Conservation (phyloP, 2,329 filamentous ascomycete genomes). For the Exutisphaerella laricina region DNA sequence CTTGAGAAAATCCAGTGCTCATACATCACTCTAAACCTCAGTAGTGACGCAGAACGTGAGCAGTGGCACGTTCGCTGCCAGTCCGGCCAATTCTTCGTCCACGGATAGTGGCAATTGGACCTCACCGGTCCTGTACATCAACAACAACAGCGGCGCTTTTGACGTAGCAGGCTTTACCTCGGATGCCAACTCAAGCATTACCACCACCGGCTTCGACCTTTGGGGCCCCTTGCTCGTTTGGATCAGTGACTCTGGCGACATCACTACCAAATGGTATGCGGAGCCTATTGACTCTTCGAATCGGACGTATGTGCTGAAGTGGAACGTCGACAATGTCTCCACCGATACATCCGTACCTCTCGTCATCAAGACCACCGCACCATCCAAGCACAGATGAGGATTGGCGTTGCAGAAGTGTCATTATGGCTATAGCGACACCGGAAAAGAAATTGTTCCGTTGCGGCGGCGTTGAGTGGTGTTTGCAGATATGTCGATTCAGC, state of each 20-base stretch:
- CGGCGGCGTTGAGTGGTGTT: too few relatives aligned
- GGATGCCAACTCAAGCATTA: slow-evolving; percentile 12
- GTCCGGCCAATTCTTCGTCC: slow-evolving; percentile 10
- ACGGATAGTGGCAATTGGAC: slow-evolving; percentile 15
- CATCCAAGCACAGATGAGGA: too few relatives aligned
- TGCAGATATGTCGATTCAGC: not conserved
- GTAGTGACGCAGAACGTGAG: slow-evolving; percentile 10
- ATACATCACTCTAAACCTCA: slow-evolving; percentile 15
- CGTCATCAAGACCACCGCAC: slow-evolving; percentile 14
- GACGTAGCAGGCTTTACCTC: slow-evolving; percentile 13
- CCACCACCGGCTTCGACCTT: slow-evolving; percentile 17
- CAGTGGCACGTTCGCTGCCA: slow-evolving; percentile 10
- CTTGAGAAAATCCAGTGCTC: slow-evolving; percentile 6
- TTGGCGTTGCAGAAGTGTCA: too few relatives aligned
- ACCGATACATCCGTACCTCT: slow-evolving; percentile 14
- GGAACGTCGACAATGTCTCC: slow-evolving; percentile 18
- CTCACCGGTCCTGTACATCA: slow-evolving; percentile 16
- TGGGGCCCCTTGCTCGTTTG: slow-evolving; percentile 18
- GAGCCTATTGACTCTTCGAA: slow-evolving; percentile 10
- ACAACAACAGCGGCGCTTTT: slow-evolving; percentile 15
- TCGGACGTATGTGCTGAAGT: slow-evolving; percentile 14
- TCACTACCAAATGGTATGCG: slow-evolving; percentile 18
- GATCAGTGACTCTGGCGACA: slow-evolving; percentile 13
- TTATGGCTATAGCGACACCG: too few relatives aligned
- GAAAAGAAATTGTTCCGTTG: too few relatives aligned